phyloP scores from a whole-genome alignment of 805 yeast genomes.

The Saccharomycopsis sp. region DNA sequence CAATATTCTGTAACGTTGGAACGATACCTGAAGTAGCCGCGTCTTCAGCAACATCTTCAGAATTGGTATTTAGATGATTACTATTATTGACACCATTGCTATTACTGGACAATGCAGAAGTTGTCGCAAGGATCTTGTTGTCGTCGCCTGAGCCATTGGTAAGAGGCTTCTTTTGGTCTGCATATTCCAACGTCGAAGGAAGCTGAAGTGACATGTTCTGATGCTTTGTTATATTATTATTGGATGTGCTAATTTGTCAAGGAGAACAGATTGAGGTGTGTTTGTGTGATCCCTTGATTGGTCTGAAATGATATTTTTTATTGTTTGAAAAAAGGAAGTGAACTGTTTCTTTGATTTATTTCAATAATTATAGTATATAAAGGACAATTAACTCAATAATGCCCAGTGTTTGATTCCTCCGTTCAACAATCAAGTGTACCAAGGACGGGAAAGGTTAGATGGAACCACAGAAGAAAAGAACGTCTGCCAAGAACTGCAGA shows the following conservation, averaged over 20 bases:
- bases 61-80: neutral
- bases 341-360: no score
- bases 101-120: no score
- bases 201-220: conserved; percentile 16
- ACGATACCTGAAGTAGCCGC: conserved; percentile 90
- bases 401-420: no score
- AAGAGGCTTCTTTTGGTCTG: conserved; percentile 16
- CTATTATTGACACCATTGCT: no score
- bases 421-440: neutral
- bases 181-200: conserved; percentile 14
- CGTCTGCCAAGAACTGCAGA: neutral
- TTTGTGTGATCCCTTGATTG: no score
- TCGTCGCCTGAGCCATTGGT: no score
- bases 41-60: conserved; percentile 28
- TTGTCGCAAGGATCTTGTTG: no score
- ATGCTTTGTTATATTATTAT: no score
- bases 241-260: neutral
- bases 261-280: no score
- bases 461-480: neutral
- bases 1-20: conserved; percentile 89
- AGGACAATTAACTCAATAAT: conserved; percentile 12
- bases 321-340: no score
- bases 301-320: no score
- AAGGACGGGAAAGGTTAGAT: neutral
- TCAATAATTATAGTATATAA: neutral